A percentile compares a stretch with the other conserved stretches of the same genome.
phyloP scores from a whole-genome alignment of 2,329 filamentous ascomycete genomes.

The Neofusicoccum laricinum region DNA sequence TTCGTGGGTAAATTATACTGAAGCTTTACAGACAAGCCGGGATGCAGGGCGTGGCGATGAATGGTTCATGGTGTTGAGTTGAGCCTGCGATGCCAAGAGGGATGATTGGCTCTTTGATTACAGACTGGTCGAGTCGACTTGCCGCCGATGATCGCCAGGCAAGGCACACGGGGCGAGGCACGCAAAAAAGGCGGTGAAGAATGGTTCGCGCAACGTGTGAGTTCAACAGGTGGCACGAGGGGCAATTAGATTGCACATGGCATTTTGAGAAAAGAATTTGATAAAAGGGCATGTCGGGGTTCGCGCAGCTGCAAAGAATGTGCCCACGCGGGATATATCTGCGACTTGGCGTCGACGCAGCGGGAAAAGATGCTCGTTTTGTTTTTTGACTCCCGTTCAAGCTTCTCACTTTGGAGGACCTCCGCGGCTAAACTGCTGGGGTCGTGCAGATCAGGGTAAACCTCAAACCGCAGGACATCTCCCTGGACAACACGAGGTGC shows the following conservation, averaged over 20 bases:
- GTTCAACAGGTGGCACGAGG: not conserved
- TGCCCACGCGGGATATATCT: not conserved
- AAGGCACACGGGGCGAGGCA: not conserved
- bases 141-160: not conserved
- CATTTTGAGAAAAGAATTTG: conserved; percentile 2
- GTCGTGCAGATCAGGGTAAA: conserved; percentile 6
- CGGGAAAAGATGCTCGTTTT: conserved; percentile 5
- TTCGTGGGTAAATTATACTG: not conserved
- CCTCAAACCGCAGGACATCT: not conserved
- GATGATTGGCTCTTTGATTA: not conserved
- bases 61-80: not conserved
- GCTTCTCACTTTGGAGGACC: conserved; percentile 5
- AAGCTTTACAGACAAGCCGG: not conserved
- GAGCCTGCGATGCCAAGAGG: not conserved
- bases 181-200: conserved; percentile 7
- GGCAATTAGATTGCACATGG: conserved; percentile 1
- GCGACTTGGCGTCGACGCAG: conserved; percentile 1
- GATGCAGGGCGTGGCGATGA: not conserved
- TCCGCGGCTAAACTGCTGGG: conserved; percentile 1
- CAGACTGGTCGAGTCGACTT: not conserved
- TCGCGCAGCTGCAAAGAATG: not conserved
- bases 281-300: not conserved
- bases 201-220: not conserved
- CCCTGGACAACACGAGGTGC: conserved; percentile 7
- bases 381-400: conserved; percentile 11